Percentiles rank a stretch among this genome's conserved stretches.
Conservation (phyloP, 1,284 basidiomycete genomes). For the Ceratobasidium sp. region DNA sequence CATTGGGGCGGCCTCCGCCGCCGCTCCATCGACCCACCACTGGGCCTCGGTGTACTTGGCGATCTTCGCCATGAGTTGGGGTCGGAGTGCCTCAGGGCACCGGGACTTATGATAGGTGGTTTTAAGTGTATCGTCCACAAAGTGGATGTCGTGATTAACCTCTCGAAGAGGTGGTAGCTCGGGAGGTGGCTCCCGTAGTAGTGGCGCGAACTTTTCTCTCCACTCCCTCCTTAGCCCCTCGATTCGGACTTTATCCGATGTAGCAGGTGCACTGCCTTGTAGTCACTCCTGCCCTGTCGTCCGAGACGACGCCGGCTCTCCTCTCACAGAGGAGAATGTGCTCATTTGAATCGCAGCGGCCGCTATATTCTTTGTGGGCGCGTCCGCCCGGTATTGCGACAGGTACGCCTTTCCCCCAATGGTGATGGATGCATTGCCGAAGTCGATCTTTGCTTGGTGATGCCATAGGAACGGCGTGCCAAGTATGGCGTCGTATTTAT, state of each 20-base stretch:
- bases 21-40: conserved; percentile 51
- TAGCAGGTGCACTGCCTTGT: not conserved
- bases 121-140: conserved; percentile 15
- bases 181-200: not conserved
- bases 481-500: conserved; percentile 53
- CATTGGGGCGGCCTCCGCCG: conserved; percentile 53
- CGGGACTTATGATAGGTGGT: not conserved
- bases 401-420: not conserved
- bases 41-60: conserved; percentile 46
- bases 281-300: not conserved
- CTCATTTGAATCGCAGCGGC: too few relatives aligned
- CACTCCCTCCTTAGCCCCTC: conserved; percentile 46
- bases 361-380: too few relatives aligned
- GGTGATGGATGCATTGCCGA: not conserved
- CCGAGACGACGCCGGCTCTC: conserved; percentile 46
- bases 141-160: conserved; percentile 38
- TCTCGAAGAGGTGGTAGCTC: conserved; percentile 17
- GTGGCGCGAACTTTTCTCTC: not conserved
- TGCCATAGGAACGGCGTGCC: conserved; percentile 53
- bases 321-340: too few relatives aligned
- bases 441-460: conserved; percentile 22
- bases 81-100: conserved; percentile 25
- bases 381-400: not conserved
- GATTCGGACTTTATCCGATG: conserved; percentile 46
- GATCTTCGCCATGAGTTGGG: conserved; percentile 49